Percentiles rank a stretch among this genome's conserved stretches.
These are phyloP conservation scores for Cryptococcus sp. DNA, from an alignment of 1,284 basidiomycete genomes.

Conservation along the genomic window DNA sequence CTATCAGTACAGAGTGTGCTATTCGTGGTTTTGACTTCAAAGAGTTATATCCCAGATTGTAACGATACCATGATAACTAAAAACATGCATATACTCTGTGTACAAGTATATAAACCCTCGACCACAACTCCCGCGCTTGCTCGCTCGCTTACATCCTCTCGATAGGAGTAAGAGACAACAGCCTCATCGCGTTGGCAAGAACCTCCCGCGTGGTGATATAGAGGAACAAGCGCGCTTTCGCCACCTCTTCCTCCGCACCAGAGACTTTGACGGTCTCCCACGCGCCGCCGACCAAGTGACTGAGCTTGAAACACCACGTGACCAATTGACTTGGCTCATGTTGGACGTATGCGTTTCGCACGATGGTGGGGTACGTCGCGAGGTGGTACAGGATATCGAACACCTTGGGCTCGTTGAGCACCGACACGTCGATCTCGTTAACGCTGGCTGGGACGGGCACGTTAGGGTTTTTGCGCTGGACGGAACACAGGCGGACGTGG, in stretches of 20 bases:
- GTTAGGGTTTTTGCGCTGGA: conserved; percentile 90
- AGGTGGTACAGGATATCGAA: conserved; percentile 85
- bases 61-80: no score
- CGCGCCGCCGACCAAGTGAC: conserved; percentile 51
- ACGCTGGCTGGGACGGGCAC: conserved; percentile 68
- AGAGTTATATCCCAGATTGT: no score
- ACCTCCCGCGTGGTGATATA: conserved; percentile 88
- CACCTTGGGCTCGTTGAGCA: conserved; percentile 73
- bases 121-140: neutral
- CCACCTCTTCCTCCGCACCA: conserved; percentile 69
- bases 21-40: no score
- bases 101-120: neutral
- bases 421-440: conserved; percentile 67
- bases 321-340: conserved; percentile 89
- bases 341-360: conserved; percentile 78
- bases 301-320: conserved; percentile 56
- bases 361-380: conserved; percentile 86
- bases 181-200: conserved; percentile 77
- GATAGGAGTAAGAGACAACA: conserved; percentile 84
- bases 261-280: conserved; percentile 66
- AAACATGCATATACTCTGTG: no score
- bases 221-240: conserved; percentile 84
- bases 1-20: no score
- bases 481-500: conserved; percentile 89
- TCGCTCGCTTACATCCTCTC: conserved; percentile 75